Conservation (phyloP, 495 filamentous ascomycete genomes). For the Neurospora africana region DNA sequence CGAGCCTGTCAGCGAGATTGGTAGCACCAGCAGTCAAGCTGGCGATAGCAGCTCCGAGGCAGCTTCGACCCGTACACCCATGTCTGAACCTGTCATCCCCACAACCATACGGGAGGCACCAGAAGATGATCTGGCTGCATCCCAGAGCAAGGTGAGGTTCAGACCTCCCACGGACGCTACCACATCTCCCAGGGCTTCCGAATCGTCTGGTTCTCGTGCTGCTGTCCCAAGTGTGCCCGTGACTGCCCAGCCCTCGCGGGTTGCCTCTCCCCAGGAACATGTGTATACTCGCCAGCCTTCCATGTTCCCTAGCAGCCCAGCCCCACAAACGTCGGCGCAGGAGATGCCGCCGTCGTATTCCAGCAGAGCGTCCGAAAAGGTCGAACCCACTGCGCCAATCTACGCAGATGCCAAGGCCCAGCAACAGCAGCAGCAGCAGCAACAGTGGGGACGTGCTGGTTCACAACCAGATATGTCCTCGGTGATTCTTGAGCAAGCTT, state of each 20-base stretch:
- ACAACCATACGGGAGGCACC: constrained; percentile 39
- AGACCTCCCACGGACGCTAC: constrained; percentile 11
- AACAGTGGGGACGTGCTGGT: constrained; percentile 5
- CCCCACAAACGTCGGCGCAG: not conserved
- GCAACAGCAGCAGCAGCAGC: constrained; percentile 2
- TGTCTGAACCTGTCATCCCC: constrained; percentile 39
- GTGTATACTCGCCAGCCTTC: not conserved
- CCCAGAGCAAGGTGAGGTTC: constrained; percentile 34
- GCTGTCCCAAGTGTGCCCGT: not conserved
- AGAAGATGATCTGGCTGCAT: constrained; percentile 43
- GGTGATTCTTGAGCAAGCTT: constrained; percentile 68
- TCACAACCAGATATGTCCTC: constrained; percentile 31
- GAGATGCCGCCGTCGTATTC: not conserved
- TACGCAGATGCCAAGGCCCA: not conserved
- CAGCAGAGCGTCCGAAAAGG: not conserved
- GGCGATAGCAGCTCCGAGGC: constrained; percentile 31
- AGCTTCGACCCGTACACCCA: constrained; percentile 26
- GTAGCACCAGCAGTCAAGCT: constrained; percentile 38
- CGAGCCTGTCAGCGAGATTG: constrained; percentile 7
- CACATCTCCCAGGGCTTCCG: constrained; percentile 17
- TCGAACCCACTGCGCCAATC: not conserved
- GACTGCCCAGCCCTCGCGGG: not conserved
- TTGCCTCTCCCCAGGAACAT: not conserved
- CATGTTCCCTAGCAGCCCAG: not conserved
- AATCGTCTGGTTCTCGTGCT: not conserved